Evolutionary conservation across 1,284 basidiomycete genomes (phyloP).

Genomic region (Cutaneotrichosporon cavernicola): DNA sequence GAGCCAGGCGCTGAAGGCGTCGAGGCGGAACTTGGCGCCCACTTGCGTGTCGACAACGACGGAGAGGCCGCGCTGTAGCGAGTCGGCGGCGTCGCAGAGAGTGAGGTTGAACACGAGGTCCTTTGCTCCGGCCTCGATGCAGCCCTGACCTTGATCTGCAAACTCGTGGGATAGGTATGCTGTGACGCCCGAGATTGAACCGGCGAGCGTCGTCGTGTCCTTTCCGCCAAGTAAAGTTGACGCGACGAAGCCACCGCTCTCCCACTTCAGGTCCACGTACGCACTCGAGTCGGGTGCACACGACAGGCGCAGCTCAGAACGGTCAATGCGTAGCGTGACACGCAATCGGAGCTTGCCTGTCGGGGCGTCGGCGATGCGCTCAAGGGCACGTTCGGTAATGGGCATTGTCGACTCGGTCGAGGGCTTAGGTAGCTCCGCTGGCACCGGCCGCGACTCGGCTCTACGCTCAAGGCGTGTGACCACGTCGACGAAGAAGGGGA

Average conservation of each 20-base stretch:
- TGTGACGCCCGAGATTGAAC: constrained; percentile 73
- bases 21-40: constrained; percentile 43
- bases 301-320: constrained; percentile 76
- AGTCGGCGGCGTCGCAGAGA: constrained; percentile 20
- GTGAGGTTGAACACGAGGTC: constrained; percentile 46
- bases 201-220: constrained; percentile 66
- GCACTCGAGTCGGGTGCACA: constrained; percentile 88
- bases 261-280: constrained; percentile 78
- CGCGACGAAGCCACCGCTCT: constrained; percentile 82
- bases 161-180: constrained; percentile 70
- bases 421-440: not conserved
- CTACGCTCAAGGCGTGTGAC: constrained; percentile 36
- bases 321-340: constrained; percentile 82
- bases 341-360: constrained; percentile 41
- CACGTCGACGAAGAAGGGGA: constrained; percentile 74
- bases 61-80: constrained; percentile 57
- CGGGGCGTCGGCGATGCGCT: constrained; percentile 20
- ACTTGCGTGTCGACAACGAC: constrained; percentile 49
- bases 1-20: constrained; percentile 47
- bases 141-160: constrained; percentile 41
- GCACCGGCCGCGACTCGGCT: constrained; percentile 16
- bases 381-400: constrained; percentile 19
- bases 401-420: constrained; percentile 8
- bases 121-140: constrained; percentile 46
- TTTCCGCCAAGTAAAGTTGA: constrained; percentile 70